These are phyloP conservation scores for Dillenia suffruticosa DNA, from an alignment of 164 flowering plant species.

Conservation along the genomic window DNA sequence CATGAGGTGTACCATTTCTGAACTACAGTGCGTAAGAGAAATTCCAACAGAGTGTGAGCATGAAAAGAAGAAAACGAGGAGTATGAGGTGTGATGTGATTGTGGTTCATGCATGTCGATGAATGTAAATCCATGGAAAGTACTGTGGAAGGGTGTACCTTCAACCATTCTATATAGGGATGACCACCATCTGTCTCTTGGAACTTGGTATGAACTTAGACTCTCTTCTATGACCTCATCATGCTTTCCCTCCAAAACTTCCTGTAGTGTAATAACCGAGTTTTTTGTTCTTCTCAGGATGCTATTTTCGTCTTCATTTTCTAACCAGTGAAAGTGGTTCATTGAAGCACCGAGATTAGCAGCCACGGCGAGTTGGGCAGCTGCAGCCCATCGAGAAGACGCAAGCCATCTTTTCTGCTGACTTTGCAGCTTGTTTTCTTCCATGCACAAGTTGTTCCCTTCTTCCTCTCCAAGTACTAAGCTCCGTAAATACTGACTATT, in stretches of 20 bases:
- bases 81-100: background rate
- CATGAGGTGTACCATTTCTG: too few relatives aligned
- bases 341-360: slow-evolving; percentile 80
- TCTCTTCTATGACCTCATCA: slow-evolving; percentile 69
- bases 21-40: too few relatives aligned
- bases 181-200: slow-evolving; percentile 97
- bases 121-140: background rate
- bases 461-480: slow-evolving; percentile 56
- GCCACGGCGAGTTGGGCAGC: slow-evolving; percentile 92
- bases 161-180: slow-evolving; percentile 82
- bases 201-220: slow-evolving; percentile 51
- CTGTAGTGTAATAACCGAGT: slow-evolving; percentile 77
- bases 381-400: slow-evolving; percentile 96
- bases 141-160: slow-evolving; percentile 51
- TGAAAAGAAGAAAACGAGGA: background rate
- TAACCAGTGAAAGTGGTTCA: slow-evolving; percentile 69
- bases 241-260: slow-evolving; percentile 91
- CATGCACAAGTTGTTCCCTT: slow-evolving; percentile 29
- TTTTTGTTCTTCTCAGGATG: slow-evolving; percentile 76
- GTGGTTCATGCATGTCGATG: background rate
- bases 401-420: slow-evolving; percentile 77
- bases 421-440: slow-evolving; percentile 40
- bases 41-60: too few relatives aligned
- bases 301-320: slow-evolving; percentile 66
- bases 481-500: slow-evolving; percentile 88